Evolutionary conservation across 2,329 filamentous ascomycete species (phyloP), one percentile per base, ranked within the genome.

Genomic region (Claviceps pazoutovae): DNA sequence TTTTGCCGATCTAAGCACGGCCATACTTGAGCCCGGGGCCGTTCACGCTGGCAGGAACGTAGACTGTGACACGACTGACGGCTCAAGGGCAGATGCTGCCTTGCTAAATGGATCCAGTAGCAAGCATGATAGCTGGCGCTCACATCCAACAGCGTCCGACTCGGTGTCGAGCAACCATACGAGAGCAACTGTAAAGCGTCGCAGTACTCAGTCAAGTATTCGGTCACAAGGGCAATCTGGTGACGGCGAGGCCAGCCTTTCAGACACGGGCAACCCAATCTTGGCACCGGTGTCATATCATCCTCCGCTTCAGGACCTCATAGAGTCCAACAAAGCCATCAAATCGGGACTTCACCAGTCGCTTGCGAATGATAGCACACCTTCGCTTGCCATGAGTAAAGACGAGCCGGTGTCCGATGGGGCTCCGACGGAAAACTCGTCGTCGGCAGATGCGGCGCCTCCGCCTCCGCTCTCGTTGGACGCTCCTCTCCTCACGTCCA

Each of bases 261-360:
- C 62, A 59, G 67, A 60, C 7, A 65, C 64, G 16, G 83, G 86
- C 47, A 86, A 82, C 54, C 83, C 83, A n/a, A 79, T 77, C 2
- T 62, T 86, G 4, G 63, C 66, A 19, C 63, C 66, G 16, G 76
- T 75, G 2, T 63, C 69, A 8, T 76, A 77, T 1, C 74, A 78
- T 43, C 75, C 73, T 2, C 77, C 79, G 26, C 64, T 82, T 9
- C 78, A 80, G 56, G 79, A 83, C 51, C 72, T 83, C 67, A 71
- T 82, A 38, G 72, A 77, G 52, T 76, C 78, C 3, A 80, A 82
- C 61, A 80, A 76, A 58, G 74, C 66, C 6, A 74, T 78, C 56
- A 78, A 79, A 59, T 73, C 75, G 3, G 73, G 73, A 23, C 60
- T 83, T 5, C 71, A 78, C 52, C 75, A 79, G 57, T 73, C 74